phyloP scores from a whole-genome alignment of 1,284 basidiomycete species.

The Austroboletus niveus region DNA sequence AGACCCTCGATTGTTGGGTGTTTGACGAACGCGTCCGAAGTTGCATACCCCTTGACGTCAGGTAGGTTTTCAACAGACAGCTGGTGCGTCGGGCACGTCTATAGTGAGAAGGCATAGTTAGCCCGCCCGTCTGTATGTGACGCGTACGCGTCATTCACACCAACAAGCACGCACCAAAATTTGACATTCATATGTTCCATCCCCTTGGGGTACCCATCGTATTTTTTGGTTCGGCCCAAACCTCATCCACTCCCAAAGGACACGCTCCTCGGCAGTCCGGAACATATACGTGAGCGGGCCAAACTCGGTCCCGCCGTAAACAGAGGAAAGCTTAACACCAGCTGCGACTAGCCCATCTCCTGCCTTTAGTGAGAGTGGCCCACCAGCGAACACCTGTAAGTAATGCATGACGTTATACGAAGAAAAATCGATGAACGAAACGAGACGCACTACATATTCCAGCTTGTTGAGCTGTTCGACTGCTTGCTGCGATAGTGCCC shows the following conservation, averaged over 20 bases:
- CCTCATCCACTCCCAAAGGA: background rate
- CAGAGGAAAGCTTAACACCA: too few species aligned
- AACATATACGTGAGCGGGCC: background rate
- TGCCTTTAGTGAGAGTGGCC: too few species aligned
- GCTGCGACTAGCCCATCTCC: too few species aligned
- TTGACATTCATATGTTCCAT: slow-evolving; percentile 11
- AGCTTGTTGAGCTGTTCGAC: background rate
- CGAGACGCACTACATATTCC: background rate
- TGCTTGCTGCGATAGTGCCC: background rate
- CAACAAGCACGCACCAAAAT: slow-evolving; percentile 18
- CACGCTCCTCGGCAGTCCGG: background rate
- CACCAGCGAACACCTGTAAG: background rate
- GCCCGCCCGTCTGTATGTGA: background rate
- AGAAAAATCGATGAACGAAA: background rate
- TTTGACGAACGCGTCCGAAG: slow-evolving; percentile 33
- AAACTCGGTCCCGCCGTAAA: background rate
- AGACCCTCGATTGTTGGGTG: slow-evolving; percentile 27
- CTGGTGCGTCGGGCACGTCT: slow-evolving; percentile 27
- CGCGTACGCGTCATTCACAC: background rate
- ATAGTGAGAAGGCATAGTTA: background rate
- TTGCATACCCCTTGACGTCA: slow-evolving; percentile 35
- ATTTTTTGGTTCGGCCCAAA: too few species aligned
- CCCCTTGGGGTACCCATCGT: background rate
- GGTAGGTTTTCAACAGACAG: slow-evolving; percentile 35
- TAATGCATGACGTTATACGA: background rate